Conservation (phyloP, 1,139 yeast genomes). For the Saccharomyces hybrid region DNA sequence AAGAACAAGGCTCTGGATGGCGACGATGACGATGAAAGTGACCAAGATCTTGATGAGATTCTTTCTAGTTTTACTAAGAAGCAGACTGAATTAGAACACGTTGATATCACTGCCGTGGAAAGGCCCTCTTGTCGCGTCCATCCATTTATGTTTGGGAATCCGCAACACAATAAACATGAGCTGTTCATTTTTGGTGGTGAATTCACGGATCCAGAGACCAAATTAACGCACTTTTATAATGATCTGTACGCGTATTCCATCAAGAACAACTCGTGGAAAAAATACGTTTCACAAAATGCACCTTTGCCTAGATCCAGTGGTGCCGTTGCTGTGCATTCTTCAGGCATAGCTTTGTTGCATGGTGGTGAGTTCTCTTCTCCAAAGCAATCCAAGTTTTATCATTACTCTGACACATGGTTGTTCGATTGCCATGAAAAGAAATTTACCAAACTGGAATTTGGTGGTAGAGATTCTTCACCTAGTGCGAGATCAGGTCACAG, state of each 20-base stretch:
- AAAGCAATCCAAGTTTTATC: constrained; percentile 90
- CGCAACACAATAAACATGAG: constrained; percentile 69
- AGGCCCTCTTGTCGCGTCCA: constrained; percentile 63
- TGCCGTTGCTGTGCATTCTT: constrained; percentile 88
- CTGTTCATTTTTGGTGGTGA: constrained; percentile 89
- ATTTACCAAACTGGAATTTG: constrained; percentile 76
- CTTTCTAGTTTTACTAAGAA: constrained; percentile 69
- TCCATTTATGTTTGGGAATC: constrained; percentile 68
- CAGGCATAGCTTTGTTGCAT: constrained; percentile 75
- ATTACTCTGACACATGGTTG: constrained; percentile 94
- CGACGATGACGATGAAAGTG: constrained; percentile 86
- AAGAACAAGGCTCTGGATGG: constrained; percentile 69
- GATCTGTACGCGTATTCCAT: constrained; percentile 68
- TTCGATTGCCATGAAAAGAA: constrained; percentile 76
- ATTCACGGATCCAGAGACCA: constrained; percentile 39
- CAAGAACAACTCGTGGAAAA: constrained; percentile 78
- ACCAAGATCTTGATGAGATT: constrained; percentile 78
- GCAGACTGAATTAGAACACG: constrained; percentile 71
- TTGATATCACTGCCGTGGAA: constrained; percentile 52
- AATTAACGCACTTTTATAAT: constrained; percentile 65
- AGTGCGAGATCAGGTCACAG: constrained; percentile 89
- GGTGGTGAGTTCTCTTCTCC: constrained; percentile 98
- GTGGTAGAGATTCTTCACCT: constrained; percentile 52
- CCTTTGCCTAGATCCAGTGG: constrained; percentile 94
- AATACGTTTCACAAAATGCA: constrained; percentile 68